These are phyloP conservation scores for Macrophomina phaseolina DNA, from an alignment of 2,329 filamentous ascomycete genomes.

Conservation along the genomic window DNA sequence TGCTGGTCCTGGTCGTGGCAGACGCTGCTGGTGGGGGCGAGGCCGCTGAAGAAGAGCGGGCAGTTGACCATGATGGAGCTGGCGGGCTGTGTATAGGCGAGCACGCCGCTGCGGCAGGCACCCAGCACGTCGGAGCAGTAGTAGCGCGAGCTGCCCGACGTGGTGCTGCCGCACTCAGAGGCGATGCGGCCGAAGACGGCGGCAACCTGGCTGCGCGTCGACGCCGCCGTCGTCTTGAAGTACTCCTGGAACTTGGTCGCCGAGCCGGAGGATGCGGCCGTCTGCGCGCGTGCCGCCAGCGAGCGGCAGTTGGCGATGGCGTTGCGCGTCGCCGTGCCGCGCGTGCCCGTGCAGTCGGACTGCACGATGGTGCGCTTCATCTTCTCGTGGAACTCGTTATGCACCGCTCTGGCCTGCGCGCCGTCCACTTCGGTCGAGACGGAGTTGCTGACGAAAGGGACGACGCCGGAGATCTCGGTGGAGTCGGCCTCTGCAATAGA, in stretches of 20 bases:
- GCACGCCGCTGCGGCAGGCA: slow-evolving; percentile 58
- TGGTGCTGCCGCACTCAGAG: slow-evolving; percentile 60
- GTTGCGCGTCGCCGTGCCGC: slow-evolving; percentile 51
- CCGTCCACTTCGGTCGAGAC: slow-evolving; percentile 63
- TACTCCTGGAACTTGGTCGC: slow-evolving; percentile 60
- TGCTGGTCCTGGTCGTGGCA: slow-evolving; percentile 72
- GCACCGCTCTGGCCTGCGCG: slow-evolving; percentile 58
- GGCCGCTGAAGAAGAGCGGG: slow-evolving; percentile 61
- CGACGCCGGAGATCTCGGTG: slow-evolving; percentile 59
- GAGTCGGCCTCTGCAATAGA: slow-evolving; percentile 60
- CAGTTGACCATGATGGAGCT: slow-evolving; percentile 66
- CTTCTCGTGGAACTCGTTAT: slow-evolving; percentile 57
- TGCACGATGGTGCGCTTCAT: slow-evolving; percentile 42
- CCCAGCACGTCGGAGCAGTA: slow-evolving; percentile 66
- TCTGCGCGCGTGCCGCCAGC: slow-evolving; percentile 60
- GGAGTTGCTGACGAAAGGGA: slow-evolving; percentile 65
- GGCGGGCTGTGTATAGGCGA: slow-evolving; percentile 68
- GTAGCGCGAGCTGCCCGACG: slow-evolving; percentile 51
- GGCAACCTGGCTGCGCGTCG: slow-evolving; percentile 52
- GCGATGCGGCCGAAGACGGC: slow-evolving; percentile 59
- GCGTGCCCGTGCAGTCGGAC: slow-evolving; percentile 60
- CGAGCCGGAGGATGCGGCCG: slow-evolving; percentile 57
- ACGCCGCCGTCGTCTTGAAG: slow-evolving; percentile 63
- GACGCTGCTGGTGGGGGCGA: slow-evolving; percentile 54
- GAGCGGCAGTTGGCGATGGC: slow-evolving; percentile 62